Evolutionary conservation across 1,284 basidiomycete genomes (phyloP), one percentile per base, ranked within the genome.

Genomic region (Tausonia pullulans): DNA sequence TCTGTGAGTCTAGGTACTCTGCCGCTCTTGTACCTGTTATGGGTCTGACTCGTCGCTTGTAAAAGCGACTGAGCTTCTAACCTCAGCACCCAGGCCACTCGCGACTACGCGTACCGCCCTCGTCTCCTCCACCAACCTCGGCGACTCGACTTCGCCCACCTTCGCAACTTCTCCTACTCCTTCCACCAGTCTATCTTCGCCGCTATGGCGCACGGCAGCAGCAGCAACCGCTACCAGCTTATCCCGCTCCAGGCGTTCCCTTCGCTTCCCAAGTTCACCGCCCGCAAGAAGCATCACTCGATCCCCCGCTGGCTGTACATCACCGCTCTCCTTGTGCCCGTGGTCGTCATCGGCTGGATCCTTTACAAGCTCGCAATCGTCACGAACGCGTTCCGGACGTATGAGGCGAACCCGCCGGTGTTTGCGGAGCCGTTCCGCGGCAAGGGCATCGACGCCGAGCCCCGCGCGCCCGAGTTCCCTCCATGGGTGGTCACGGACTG

Each of bases 331-430:
- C 27, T 61, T 43, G 13, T 65, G 48, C 64, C 64, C 2, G 7
- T 65, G 16, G 50, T 60, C 48, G 55, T 58, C 53, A 55, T 57
- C 10, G 27, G 45, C 14, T 58, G 16, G 14, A 43, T 65, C 40
- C 11, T 65, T 13, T 61, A 65, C 54, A 58, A 65, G 43, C 60
- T 65, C 27, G 64, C 64, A 0, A 52, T 65, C 46, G 43, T 65
- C 27, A 59, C 65, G 7, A 66, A 66, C 16, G 65, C 65, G 3
- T 66, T 66, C 51, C 41, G 65, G 52, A 66, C 65, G 16, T 66
- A 66, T 57, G 65, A 66, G 56, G 39, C 53, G 46, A 10, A 66
- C 40, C 54, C 65, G 0, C 65, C 60, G 27, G 16, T 40, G 27
- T 66, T 62, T 16, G 45, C 14, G 2, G 57, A 54, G 45, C 65